A percentile compares a stretch with the other conserved stretches of the same genome.
Conservation (phyloP, 345 rosid genomes). For the Ceriops decandra region DNA sequence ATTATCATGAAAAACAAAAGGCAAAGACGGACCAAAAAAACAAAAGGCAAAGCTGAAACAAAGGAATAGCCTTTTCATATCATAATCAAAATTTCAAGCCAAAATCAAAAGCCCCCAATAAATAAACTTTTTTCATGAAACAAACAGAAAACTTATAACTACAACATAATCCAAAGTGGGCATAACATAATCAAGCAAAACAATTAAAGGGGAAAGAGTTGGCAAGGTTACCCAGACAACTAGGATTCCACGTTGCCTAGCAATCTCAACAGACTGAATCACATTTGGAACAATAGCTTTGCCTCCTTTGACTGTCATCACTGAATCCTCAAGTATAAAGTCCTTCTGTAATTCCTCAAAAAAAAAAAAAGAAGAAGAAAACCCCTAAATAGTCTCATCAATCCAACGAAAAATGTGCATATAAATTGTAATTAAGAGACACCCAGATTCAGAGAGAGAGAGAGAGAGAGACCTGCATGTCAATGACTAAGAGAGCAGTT, state of each 20-base stretch:
- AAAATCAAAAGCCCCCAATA: neutral
- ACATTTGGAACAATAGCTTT: slow-evolving; percentile 59
- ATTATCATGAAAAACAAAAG: too few species aligned
- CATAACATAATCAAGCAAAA: neutral
- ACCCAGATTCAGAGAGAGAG: too few species aligned
- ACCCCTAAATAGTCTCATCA: too few species aligned
- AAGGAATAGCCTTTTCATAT: neutral
- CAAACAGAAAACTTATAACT: slow-evolving; percentile 5
- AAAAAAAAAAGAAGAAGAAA: neutral
- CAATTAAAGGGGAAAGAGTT: neutral
- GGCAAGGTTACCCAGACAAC: slow-evolving; percentile 63
- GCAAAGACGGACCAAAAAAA: too few species aligned
- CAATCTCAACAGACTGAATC: slow-evolving; percentile 54
- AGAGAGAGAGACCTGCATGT: slow-evolving; percentile 72
- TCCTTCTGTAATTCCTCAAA: slow-evolving; percentile 48
- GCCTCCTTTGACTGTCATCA: slow-evolving; percentile 56
- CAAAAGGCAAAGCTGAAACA: too few species aligned
- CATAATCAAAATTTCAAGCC: neutral
- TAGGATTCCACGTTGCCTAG: slow-evolving; percentile 71
- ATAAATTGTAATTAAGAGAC: neutral
- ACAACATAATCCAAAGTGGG: neutral
- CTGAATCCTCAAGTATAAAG: slow-evolving; percentile 35
- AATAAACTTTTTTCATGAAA: slow-evolving; percentile 6
- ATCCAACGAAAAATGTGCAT: neutral
- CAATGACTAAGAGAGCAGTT: slow-evolving; percentile 83